Percentiles rank a stretch among this genome's conserved stretches.
phyloP scores from a whole-genome alignment of 1,139 yeast species.

The Hyphopichia burtonii region DNA sequence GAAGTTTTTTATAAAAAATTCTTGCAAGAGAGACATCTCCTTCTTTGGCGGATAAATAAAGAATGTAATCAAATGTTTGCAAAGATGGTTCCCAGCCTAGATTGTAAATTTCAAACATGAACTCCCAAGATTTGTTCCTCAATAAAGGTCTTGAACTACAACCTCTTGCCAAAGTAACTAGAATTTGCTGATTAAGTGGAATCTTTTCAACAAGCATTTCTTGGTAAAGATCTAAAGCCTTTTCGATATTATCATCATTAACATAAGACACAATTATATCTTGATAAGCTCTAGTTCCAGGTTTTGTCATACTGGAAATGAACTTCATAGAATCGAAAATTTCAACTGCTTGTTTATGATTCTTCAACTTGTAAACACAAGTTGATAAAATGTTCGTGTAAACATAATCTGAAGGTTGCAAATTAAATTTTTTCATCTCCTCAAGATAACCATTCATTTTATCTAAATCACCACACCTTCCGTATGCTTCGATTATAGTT shows the following conservation, averaged over 20 bases:
- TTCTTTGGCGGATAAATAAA: slow-evolving; percentile 71
- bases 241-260: slow-evolving; percentile 61
- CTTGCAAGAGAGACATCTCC: slow-evolving; percentile 78
- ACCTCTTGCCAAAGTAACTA: slow-evolving; percentile 69
- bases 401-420: slow-evolving; percentile 56
- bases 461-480: slow-evolving; percentile 30
- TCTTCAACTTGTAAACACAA: slow-evolving; percentile 53
- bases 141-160: slow-evolving; percentile 57
- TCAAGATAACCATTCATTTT: slow-evolving; percentile 37
- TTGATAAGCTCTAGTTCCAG: slow-evolving; percentile 67
- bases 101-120: slow-evolving; percentile 64
- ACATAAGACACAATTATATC: slow-evolving; percentile 68
- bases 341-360: slow-evolving; percentile 63
- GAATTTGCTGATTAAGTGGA: slow-evolving; percentile 44
- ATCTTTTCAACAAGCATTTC: slow-evolving; percentile 53
- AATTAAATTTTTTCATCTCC: slow-evolving; percentile 48
- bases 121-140: slow-evolving; percentile 70
- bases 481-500: slow-evolving; percentile 40
- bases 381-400: slow-evolving; percentile 68
- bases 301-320: slow-evolving; percentile 60
- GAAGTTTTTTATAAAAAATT: slow-evolving; percentile 62
- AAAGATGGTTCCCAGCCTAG: slow-evolving; percentile 49
- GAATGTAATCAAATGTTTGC: slow-evolving; percentile 62
- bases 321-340: slow-evolving; percentile 87
- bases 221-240: slow-evolving; percentile 70